Conservation (phyloP, 495 filamentous ascomycete genomes). For the Xylaria curta region DNA sequence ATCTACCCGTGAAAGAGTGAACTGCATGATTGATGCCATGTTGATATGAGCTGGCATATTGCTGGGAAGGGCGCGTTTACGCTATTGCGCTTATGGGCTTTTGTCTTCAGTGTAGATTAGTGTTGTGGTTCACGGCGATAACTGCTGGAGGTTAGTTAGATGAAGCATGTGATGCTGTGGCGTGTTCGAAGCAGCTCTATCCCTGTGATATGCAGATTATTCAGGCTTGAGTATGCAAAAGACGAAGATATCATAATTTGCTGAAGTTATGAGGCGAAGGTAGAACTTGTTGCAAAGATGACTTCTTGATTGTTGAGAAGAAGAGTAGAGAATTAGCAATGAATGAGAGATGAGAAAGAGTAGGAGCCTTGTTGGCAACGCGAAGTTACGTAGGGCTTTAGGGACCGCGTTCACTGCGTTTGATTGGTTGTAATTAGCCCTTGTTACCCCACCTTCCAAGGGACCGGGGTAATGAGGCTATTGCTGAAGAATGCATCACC, state of each 20-base stretch:
- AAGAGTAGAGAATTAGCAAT: no score
- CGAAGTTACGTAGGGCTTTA: conserved; percentile 7
- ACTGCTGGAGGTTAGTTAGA: background rate
- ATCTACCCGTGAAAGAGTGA: background rate
- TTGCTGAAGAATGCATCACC: background rate
- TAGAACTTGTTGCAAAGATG: no score
- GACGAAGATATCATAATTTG: background rate
- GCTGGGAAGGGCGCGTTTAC: background rate
- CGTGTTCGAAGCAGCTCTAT: background rate
- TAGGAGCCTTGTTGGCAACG: background rate
- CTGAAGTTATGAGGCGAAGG: background rate
- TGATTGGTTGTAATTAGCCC: conserved; percentile 1
- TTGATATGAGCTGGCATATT: background rate
- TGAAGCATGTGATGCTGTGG: background rate
- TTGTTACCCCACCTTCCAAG: background rate
- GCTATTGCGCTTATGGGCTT: background rate
- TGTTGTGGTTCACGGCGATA: background rate
- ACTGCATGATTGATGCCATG: background rate
- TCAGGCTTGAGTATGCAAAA: no score
- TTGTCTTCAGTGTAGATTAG: background rate
- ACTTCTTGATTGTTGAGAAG: background rate
- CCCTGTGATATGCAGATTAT: background rate
- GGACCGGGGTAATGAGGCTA: conserved; percentile 16
- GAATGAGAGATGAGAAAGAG: background rate
- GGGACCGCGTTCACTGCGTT: background rate